Conservation (phyloP, 2,329 filamentous ascomycete species). For the Rutstroemia sp. region DNA sequence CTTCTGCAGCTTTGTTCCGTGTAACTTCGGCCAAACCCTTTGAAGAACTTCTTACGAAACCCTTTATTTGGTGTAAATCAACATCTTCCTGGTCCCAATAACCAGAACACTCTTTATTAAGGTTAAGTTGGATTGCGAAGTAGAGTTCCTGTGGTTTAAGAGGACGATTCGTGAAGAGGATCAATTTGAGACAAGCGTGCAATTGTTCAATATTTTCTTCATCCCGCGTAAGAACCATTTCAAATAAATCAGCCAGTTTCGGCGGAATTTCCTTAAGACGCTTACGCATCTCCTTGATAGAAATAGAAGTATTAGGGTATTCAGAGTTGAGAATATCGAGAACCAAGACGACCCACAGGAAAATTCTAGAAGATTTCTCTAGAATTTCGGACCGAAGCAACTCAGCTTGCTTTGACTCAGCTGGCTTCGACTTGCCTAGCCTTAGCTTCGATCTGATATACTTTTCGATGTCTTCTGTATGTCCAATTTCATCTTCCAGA, state of each 20-base stretch:
- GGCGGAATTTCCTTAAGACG: slow-evolving; percentile 28
- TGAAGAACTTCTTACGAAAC: slow-evolving; percentile 33
- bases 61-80: slow-evolving; percentile 28
- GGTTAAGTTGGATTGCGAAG: slow-evolving; percentile 16
- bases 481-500: slow-evolving; percentile 24
- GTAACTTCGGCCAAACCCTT: slow-evolving; percentile 37
- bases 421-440: slow-evolving; percentile 8
- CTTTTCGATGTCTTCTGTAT: slow-evolving; percentile 23
- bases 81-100: slow-evolving; percentile 23
- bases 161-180: slow-evolving; percentile 39
- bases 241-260: slow-evolving; percentile 13
- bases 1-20: slow-evolving; percentile 22
- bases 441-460: slow-evolving; percentile 24
- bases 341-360: slow-evolving; percentile 20
- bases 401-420: slow-evolving; percentile 7
- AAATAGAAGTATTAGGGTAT: slow-evolving; percentile 24
- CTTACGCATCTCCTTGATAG: slow-evolving; percentile 29
- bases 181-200: slow-evolving; percentile 42
- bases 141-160: slow-evolving; percentile 21
- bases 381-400: slow-evolving; percentile 14
- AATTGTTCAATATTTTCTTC: slow-evolving; percentile 34
- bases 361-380: slow-evolving; percentile 16
- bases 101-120: slow-evolving; percentile 11
- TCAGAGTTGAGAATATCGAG: slow-evolving; percentile 37
- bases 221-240: slow-evolving; percentile 34